Evolutionary conservation across 129 eudicot species (phyloP).

Genomic region (Daucus carota): DH1_v3.0 NC_030385.2:35756001-35756500

Average conservation of each 20-base stretch:
- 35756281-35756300: slow-evolving; percentile 9
- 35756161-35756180: slow-evolving; percentile 51
- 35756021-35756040: slow-evolving; percentile 43
- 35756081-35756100: slow-evolving; percentile 33
- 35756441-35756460: slow-evolving; percentile 51
- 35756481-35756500: slow-evolving; percentile 57
- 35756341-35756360: slow-evolving; percentile 44
- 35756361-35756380: slow-evolving; percentile 52
- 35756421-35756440: slow-evolving; percentile 52
- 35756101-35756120: slow-evolving; percentile 43
- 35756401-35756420: slow-evolving; percentile 67
- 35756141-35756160: slow-evolving; percentile 36
- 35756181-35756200: slow-evolving; percentile 51
- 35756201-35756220: slow-evolving; percentile 41
- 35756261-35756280: slow-evolving; percentile 13
- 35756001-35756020: slow-evolving; percentile 51
- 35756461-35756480: slow-evolving; percentile 75
- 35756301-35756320: neutral
- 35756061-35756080: slow-evolving; percentile 46
- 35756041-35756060: slow-evolving; percentile 45
- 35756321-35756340: slow-evolving; percentile 34
- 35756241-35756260: slow-evolving; percentile 13
- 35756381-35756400: slow-evolving; percentile 79
- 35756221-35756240: slow-evolving; percentile 20
- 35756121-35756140: slow-evolving; percentile 38